Conservation (phyloP, 2,329 filamentous ascomycete species). For the Alternaria longipes region DNA sequence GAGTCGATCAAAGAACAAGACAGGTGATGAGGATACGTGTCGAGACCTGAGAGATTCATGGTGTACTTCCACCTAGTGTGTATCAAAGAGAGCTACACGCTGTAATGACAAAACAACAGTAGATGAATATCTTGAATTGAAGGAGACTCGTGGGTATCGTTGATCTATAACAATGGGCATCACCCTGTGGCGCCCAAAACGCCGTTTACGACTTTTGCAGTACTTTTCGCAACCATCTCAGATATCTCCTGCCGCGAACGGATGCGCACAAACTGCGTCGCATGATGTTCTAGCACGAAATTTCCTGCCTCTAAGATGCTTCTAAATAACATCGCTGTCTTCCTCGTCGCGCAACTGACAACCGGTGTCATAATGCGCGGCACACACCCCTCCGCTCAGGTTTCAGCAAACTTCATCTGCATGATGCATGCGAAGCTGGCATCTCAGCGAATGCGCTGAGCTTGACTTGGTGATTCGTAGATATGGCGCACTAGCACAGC, state of each 20-base stretch:
- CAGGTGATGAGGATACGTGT: neutral
- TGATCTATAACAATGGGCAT: neutral
- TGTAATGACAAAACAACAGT: neutral
- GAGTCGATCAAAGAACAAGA: neutral
- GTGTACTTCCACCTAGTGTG: accelerated
- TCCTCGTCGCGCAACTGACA: neutral
- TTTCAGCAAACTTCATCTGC: neutral
- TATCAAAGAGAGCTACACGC: neutral
- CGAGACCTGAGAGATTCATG: neutral
- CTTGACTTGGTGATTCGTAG: neutral
- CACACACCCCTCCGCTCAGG: neutral
- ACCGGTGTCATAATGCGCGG: neutral
- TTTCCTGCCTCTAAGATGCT: neutral
- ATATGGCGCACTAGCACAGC: neutral
- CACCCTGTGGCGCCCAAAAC: neutral
- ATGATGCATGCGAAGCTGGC: neutral
- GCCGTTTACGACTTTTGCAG: neutral
- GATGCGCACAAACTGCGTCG: neutral
- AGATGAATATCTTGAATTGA: neutral
- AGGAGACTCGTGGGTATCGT: neutral
- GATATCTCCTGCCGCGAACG: neutral
- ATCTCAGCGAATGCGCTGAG: neutral
- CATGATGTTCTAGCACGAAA: neutral
- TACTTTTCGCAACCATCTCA: neutral
- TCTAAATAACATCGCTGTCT: neutral